A percentile compares a stretch with the other conserved stretches of the same genome.
Conservation (phyloP, 2,329 filamentous ascomycete species). For the Colletotrichum kahawae region DNA sequence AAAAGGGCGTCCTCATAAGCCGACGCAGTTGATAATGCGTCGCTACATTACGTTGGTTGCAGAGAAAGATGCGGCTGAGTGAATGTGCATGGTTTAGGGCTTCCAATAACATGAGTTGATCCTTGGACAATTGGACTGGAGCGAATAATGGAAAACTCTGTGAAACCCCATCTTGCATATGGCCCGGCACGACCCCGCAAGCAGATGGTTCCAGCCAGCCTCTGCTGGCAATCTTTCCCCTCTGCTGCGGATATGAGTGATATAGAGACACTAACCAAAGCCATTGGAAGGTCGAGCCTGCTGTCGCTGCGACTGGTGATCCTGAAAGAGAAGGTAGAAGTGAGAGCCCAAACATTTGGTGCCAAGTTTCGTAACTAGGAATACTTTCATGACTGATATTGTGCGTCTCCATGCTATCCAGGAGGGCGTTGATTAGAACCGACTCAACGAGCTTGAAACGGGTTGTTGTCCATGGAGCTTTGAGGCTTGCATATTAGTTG, state of each 20-base stretch:
- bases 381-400: neutral
- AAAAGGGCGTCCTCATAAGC: neutral
- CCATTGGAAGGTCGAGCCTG: neutral
- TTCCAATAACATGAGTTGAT: neutral
- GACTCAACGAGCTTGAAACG: neutral
- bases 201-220: neutral
- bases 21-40: neutral
- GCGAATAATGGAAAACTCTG: neutral
- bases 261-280: neutral
- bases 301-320: neutral
- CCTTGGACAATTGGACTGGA: accelerated
- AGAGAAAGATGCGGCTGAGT: too few species aligned
- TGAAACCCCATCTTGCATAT: neutral
- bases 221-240: neutral
- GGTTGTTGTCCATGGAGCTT: too few species aligned
- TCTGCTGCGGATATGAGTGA: neutral
- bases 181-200: neutral
- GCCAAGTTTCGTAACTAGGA: neutral
- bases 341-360: neutral
- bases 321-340: neutral
- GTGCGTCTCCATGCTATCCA: neutral
- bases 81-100: too few species aligned
- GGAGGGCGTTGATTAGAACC: neutral
- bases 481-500: too few species aligned
- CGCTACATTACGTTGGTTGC: neutral